phyloP scores from a whole-genome alignment of 306 rosid species.

The Dryas drummondii region DNA sequence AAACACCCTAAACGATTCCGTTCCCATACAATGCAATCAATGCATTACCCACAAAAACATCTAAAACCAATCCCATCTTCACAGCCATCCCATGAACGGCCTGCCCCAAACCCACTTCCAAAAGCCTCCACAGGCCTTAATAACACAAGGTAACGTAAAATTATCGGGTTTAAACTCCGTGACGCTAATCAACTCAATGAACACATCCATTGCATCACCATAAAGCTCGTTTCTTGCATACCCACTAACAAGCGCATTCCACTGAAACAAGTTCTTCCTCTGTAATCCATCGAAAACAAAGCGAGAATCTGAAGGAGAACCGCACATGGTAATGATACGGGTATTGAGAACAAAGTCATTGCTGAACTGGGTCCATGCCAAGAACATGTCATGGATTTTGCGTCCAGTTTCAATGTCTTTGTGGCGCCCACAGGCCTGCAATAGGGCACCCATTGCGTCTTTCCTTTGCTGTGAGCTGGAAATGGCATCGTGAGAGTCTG shows the following conservation, averaged over 20 bases:
- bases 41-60: constrained; percentile 72
- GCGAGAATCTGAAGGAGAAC: constrained; percentile 54
- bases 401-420: constrained; percentile 55
- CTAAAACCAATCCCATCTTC: constrained; percentile 49
- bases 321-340: constrained; percentile 61
- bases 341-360: constrained; percentile 62
- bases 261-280: constrained; percentile 52
- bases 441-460: constrained; percentile 43
- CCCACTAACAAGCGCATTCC: constrained; percentile 79
- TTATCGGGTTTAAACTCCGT: constrained; percentile 62
- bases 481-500: constrained; percentile 26
- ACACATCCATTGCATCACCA: constrained; percentile 39
- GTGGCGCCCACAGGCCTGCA: constrained; percentile 55
- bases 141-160: constrained; percentile 66
- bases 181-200: constrained; percentile 41
- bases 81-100: constrained; percentile 60
- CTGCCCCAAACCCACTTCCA: constrained; percentile 44
- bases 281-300: constrained; percentile 42
- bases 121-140: constrained; percentile 62
- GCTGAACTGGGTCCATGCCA: constrained; percentile 33
- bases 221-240: constrained; percentile 57
- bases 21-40: constrained; percentile 68
- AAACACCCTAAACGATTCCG: constrained; percentile 54
- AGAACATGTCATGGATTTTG: constrained; percentile 47
- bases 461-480: constrained; percentile 26